Percentiles rank a stretch among this genome's conserved stretches.
These are phyloP conservation scores for Asclepias syriaca DNA, from an alignment of 257 asterid genomes.

Conservation along the genomic window DNA sequence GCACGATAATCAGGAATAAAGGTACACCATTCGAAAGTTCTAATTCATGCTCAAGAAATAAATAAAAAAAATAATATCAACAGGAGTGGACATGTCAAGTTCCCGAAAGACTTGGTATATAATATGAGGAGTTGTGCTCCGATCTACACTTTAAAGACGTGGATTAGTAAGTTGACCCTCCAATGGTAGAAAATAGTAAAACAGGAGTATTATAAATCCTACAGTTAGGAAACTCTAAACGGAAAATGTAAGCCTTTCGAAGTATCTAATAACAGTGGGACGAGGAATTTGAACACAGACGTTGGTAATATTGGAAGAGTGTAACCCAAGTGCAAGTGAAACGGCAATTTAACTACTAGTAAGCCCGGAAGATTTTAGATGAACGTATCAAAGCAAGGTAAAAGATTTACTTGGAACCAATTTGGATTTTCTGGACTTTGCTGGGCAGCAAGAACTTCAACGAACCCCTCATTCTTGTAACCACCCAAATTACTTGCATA, in stretches of 20 bases:
- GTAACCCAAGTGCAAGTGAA: background rate
- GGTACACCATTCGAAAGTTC: too few relatives aligned
- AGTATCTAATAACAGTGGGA: too few relatives aligned
- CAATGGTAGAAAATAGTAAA: background rate
- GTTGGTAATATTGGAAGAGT: background rate
- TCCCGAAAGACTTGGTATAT: background rate
- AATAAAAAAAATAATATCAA: background rate
- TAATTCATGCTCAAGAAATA: too few relatives aligned
- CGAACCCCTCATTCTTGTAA: conserved; percentile 84
- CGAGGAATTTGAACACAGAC: too few relatives aligned
- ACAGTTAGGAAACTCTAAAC: too few relatives aligned
- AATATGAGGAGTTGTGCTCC: background rate
- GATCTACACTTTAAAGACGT: background rate
- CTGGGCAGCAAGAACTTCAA: conserved; percentile 98
- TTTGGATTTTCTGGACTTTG: conserved; percentile 96
- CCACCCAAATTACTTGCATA: conserved; percentile 92
- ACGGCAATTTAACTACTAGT: background rate
- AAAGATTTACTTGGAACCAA: conserved; percentile 72
- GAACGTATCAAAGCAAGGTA: background rate
- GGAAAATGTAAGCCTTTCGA: too few relatives aligned
- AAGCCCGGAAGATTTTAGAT: background rate
- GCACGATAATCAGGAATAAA: too few relatives aligned
- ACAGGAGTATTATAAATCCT: background rate
- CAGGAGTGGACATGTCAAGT: background rate
- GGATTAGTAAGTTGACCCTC: background rate